These are phyloP conservation scores for Phylloporus sp. DNA, from an alignment of 768 basidiomycete species.

Conservation along the genomic window DNA sequence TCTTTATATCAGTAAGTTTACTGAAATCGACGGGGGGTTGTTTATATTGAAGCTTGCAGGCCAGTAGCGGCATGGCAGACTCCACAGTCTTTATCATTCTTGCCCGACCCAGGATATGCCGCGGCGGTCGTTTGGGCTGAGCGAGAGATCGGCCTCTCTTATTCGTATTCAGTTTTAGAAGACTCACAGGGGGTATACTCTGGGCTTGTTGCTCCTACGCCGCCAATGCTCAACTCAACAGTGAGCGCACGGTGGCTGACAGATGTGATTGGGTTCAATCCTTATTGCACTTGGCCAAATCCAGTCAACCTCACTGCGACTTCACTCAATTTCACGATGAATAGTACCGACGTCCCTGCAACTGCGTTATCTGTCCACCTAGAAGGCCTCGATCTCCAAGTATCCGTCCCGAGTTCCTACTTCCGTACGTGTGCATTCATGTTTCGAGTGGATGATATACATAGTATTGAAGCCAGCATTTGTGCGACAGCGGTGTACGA, in stretches of 20 bases:
- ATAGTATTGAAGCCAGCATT: background rate
- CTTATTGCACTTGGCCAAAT: conserved; percentile 20
- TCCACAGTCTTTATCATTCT: background rate
- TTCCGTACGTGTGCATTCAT: conserved; percentile 8
- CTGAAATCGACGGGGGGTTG: no score
- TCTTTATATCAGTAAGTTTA: conserved; percentile 8
- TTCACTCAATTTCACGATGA: conserved; percentile 17
- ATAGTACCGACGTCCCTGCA: conserved; percentile 1
- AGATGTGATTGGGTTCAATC: conserved; percentile 19
- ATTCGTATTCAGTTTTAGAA: conserved; percentile 9
- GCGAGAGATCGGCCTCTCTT: conserved; percentile 9
- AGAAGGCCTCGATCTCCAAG: conserved; percentile 6
- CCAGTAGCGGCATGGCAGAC: conserved; percentile 3
- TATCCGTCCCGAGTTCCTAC: conserved; percentile 11
- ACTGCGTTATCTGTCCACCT: conserved; percentile 7
- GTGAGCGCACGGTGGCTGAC: conserved; percentile 21
- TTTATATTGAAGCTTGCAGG: conserved; percentile 1
- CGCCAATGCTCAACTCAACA: conserved; percentile 9
- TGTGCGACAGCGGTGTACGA: conserved; percentile 3
- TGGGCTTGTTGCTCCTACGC: conserved; percentile 8
- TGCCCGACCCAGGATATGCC: conserved; percentile 6
- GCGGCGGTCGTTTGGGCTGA: conserved; percentile 17
- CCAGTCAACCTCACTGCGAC: conserved; percentile 13
- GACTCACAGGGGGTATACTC: conserved; percentile 11
- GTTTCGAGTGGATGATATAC: background rate